A percentile compares a stretch with the other conserved stretches of the same genome.
These are phyloP conservation scores for Silene conica DNA, from an alignment of 148 eudicot species.

Conservation along the genomic window DNA sequence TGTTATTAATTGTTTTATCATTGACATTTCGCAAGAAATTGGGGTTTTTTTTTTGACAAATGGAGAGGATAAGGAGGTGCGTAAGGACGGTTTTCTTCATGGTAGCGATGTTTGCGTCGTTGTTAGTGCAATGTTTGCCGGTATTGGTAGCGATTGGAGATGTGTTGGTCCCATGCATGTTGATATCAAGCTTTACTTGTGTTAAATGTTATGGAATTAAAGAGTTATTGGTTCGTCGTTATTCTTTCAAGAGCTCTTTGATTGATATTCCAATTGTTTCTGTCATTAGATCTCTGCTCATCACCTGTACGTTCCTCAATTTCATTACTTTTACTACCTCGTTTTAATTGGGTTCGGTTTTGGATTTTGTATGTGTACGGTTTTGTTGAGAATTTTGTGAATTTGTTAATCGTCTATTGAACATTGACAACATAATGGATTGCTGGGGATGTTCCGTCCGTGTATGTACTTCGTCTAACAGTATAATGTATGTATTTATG, in stretches of 20 bases:
- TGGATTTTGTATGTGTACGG: background rate
- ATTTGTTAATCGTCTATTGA: background rate
- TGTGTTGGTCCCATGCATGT: conserved; percentile 53
- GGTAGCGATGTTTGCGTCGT: conserved; percentile 83
- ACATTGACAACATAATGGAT: too few relatives aligned
- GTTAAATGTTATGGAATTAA: conserved; percentile 52
- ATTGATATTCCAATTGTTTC: conserved; percentile 86
- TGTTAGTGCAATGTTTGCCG: conserved; percentile 57
- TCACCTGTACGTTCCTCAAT: conserved; percentile 43
- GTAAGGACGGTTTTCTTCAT: conserved; percentile 68
- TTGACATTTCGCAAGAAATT: background rate
- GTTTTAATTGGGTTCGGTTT: background rate
- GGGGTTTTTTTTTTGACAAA: background rate
- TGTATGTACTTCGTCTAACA: too few relatives aligned
- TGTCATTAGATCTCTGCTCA: conserved; percentile 75
- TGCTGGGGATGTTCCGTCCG: background rate
- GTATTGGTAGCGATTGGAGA: conserved; percentile 69
- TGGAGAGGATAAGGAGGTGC: conserved; percentile 59
- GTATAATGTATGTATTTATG: background rate
- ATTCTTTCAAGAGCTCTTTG: conserved; percentile 70
- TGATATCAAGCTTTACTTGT: conserved; percentile 78
- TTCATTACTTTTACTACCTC: background rate
- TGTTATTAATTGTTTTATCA: background rate
- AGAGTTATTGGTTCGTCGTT: conserved; percentile 55
- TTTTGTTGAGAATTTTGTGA: background rate